These are phyloP conservation scores for Suillus americanus DNA, from an alignment of 768 basidiomycete genomes.

Conservation along the genomic window DNA sequence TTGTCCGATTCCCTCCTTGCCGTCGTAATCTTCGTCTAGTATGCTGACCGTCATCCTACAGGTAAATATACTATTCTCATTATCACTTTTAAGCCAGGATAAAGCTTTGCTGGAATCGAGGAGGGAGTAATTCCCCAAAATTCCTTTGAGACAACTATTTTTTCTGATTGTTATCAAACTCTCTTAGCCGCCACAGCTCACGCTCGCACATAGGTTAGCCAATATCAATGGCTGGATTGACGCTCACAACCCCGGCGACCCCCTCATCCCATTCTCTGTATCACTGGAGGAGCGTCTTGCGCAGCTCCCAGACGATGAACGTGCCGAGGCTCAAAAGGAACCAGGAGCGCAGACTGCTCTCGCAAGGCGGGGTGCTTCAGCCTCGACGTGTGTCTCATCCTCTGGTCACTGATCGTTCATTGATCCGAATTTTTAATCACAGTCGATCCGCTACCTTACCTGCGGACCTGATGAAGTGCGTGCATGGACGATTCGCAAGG, in stretches of 20 bases:
- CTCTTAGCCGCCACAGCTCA: neutral
- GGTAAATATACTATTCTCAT: conserved; percentile 17
- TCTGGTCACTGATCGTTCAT: neutral
- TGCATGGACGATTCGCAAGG: conserved; percentile 95
- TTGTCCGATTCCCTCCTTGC: conserved; percentile 37
- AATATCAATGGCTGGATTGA: conserved; percentile 99
- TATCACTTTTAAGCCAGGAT: conserved; percentile 40
- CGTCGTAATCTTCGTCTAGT: neutral
- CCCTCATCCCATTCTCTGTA: conserved; percentile 95
- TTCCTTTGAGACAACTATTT: conserved; percentile 59
- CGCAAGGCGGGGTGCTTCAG: conserved; percentile 85
- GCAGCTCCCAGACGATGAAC: conserved; percentile 58
- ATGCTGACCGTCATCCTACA: conserved; percentile 14
- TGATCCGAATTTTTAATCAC: conserved; percentile 1
- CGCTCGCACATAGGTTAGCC: conserved; percentile 57
- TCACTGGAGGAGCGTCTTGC: conserved; percentile 90
- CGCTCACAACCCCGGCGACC: conserved; percentile 92
- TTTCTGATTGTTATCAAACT: neutral
- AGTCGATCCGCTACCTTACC: conserved; percentile 96
- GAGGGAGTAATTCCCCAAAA: conserved; percentile 77
- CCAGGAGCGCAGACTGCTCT: conserved; percentile 74
- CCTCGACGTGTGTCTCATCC: conserved; percentile 60
- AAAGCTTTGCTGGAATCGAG: conserved; percentile 77
- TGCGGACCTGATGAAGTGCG: conserved; percentile 96
- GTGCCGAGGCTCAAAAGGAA: conserved; percentile 74